Percentiles rank a stretch among this genome's conserved stretches.
Conservation (phyloP, 2,329 filamentous ascomycete genomes). For the Colletotrichum cereale region DNA sequence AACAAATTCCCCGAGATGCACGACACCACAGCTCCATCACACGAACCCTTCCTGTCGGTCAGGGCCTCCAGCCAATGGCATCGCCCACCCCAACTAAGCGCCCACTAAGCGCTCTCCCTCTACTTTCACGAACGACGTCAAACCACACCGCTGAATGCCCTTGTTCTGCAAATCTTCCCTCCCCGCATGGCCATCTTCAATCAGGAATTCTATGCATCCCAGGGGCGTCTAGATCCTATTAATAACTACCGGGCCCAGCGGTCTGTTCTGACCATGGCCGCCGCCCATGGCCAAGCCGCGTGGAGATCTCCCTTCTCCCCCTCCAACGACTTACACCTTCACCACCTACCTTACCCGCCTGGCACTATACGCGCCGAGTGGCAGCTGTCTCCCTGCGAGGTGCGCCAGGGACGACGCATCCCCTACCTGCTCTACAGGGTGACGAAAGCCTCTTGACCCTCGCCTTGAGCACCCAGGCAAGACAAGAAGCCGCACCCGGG, state of each 20-base stretch:
- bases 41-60: slow-evolving; percentile 19
- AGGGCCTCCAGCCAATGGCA: slow-evolving; percentile 24
- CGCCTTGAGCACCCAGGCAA: background rate
- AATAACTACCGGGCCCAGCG: slow-evolving; percentile 39
- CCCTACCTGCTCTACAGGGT: background rate
- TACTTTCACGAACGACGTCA: slow-evolving; percentile 17
- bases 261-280: slow-evolving; percentile 6
- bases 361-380: slow-evolving; percentile 26
- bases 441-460: slow-evolving; percentile 9
- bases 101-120: slow-evolving; percentile 38
- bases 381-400: slow-evolving; percentile 18
- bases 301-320: slow-evolving; percentile 18
- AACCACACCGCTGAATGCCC: background rate
- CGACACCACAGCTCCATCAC: slow-evolving; percentile 31
- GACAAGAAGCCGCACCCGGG: background rate
- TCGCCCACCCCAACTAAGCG: slow-evolving; percentile 38
- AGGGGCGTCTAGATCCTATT: slow-evolving; percentile 26
- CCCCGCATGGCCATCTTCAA: slow-evolving; percentile 7
- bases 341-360: slow-evolving; percentile 13
- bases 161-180: slow-evolving; percentile 34
- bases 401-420: slow-evolving; percentile 2
- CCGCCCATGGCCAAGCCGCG: slow-evolving; percentile 5
- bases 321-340: slow-evolving; percentile 3
- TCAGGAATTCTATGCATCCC: background rate
- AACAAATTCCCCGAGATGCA: slow-evolving; percentile 34